phyloP scores from a whole-genome alignment of 176 grass and related monocot species.

The Triticum turgidum region DNA sequence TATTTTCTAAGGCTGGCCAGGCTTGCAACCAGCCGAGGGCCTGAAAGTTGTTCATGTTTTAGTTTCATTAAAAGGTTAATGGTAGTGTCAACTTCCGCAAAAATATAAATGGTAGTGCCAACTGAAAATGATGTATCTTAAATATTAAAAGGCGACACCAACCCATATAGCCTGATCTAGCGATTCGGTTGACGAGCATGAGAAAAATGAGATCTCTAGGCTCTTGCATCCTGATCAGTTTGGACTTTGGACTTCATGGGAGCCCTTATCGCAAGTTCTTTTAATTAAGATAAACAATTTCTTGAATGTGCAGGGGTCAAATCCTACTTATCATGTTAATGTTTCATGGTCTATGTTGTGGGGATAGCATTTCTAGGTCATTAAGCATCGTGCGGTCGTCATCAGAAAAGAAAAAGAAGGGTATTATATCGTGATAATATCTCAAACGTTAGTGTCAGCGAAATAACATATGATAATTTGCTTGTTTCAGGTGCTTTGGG shows the following conservation, averaged over 20 bases:
- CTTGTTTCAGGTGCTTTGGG: not conserved
- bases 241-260: not conserved
- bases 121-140: not conserved
- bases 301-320: not conserved
- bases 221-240: not conserved
- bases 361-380: not conserved
- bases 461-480: not conserved
- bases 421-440: not conserved
- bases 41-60: not conserved
- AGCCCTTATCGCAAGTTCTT: not conserved
- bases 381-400: not conserved
- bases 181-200: not conserved
- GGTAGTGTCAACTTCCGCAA: not conserved
- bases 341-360: not conserved
- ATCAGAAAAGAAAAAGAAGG: not conserved
- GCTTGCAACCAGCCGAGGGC: not conserved
- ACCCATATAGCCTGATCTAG: not conserved
- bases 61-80: not conserved
- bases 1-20: not conserved
- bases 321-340: not conserved
- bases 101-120: not conserved
- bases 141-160: not conserved
- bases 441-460: not conserved
- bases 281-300: not conserved
- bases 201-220: conserved; percentile 2